Conservation (phyloP, 2,329 filamentous ascomycete species). For the Metarhizium rileyi region DNA sequence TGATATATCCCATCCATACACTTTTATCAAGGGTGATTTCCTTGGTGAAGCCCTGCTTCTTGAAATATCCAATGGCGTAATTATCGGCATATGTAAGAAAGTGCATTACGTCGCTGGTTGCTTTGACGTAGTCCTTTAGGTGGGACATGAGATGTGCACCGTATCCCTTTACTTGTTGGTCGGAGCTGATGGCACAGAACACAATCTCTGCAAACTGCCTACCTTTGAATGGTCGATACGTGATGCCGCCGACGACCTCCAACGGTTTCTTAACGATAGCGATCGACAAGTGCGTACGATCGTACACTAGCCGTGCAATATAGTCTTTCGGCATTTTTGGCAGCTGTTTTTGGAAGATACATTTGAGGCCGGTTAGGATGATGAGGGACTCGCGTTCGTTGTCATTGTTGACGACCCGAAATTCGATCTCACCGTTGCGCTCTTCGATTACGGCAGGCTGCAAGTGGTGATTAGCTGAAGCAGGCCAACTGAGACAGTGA, state of each 20-base stretch:
- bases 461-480: not conserved
- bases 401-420: conserved; percentile 97
- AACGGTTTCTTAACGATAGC: conserved; percentile 95
- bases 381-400: conserved; percentile 79
- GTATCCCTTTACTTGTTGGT: conserved; percentile 98
- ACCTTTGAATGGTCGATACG: conserved; percentile 86
- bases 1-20: conserved; percentile 99
- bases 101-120: conserved; percentile 94
- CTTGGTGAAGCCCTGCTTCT: conserved; percentile 98
- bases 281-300: conserved; percentile 90
- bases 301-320: conserved; percentile 93
- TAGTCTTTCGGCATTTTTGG: conserved; percentile 99
- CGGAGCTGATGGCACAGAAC: conserved; percentile 93
- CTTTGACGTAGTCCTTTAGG: conserved; percentile 95
- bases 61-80: conserved; percentile 97
- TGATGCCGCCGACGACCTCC: conserved; percentile 94
- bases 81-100: conserved; percentile 98
- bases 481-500: not conserved
- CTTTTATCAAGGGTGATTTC: conserved; percentile 87
- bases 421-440: conserved; percentile 88
- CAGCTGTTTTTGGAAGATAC: conserved; percentile 95
- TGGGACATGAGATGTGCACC: conserved; percentile 97
- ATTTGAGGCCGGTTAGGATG: conserved; percentile 90
- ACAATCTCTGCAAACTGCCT: conserved; percentile 96
- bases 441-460: conserved; percentile 55